A percentile compares a stretch with the other conserved stretches of the same genome.
These are phyloP conservation scores for Salvia hispanica DNA, from an alignment of 257 asterid genomes.

Conservation along the genomic window DNA sequence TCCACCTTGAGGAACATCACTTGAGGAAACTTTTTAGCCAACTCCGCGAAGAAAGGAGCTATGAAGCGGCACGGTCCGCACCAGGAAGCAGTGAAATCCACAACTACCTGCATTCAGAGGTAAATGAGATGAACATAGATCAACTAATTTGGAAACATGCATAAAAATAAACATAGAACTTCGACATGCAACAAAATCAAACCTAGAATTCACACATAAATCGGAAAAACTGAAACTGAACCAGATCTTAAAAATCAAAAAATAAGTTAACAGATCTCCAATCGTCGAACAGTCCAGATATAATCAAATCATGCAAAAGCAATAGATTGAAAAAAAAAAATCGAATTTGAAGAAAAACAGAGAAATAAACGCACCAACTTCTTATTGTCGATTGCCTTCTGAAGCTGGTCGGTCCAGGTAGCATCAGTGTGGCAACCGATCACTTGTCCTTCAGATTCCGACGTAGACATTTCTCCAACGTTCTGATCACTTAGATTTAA, in stretches of 20 bases:
- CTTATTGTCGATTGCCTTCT: conserved; percentile 62
- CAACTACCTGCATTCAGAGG: conserved; percentile 60
- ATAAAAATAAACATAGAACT: neutral
- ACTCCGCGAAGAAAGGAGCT: conserved; percentile 79
- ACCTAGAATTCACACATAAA: neutral
- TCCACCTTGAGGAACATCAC: conserved; percentile 88
- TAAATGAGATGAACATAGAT: neutral
- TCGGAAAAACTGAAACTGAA: neutral
- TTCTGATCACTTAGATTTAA: neutral
- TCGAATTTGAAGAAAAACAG: neutral
- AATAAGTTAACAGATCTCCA: conserved; percentile 24
- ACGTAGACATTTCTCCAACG: conserved; percentile 44
- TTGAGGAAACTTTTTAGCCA: conserved; percentile 75
- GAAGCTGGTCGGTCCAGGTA: conserved; percentile 68
- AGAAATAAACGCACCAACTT: conserved; percentile 50
- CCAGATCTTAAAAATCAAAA: conserved; percentile 23
- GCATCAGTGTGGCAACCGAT: conserved; percentile 70
- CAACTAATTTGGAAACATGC: neutral
- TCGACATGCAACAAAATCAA: conserved; percentile 8
- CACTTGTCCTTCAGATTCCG: conserved; percentile 72
- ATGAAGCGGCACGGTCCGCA: conserved; percentile 92
- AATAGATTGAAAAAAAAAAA: no score
- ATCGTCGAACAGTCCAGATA: neutral
- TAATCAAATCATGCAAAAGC: conserved; percentile 8
- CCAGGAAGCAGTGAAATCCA: conserved; percentile 97